These are phyloP conservation scores for Psidium friedrichsthalianum DNA, from an alignment of 345 rosid species.

Conservation along the genomic window DNA sequence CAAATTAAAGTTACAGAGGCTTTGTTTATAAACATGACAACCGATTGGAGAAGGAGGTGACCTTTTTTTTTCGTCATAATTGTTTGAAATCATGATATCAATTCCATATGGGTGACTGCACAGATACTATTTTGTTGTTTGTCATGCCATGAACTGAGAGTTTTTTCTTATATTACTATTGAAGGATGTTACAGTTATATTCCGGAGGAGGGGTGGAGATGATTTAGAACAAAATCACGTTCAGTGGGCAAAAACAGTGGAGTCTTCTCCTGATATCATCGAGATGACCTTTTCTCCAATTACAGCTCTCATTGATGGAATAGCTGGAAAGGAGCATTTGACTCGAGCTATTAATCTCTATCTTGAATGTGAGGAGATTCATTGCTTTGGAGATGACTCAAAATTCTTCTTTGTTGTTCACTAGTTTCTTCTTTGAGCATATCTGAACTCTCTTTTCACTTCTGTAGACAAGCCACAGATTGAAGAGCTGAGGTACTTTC, in stretches of 20 bases:
- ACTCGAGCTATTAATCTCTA: slow-evolving; percentile 52
- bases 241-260: slow-evolving; percentile 54
- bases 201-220: slow-evolving; percentile 73
- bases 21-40: neutral
- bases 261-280: slow-evolving; percentile 54
- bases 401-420: neutral
- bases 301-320: slow-evolving; percentile 43
- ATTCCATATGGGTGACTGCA: neutral
- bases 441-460: neutral
- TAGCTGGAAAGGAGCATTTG: slow-evolving; percentile 55
- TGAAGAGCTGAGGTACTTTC: slow-evolving; percentile 64
- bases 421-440: neutral
- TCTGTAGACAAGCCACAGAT: slow-evolving; percentile 58
- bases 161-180: neutral
- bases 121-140: neutral
- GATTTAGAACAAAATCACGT: slow-evolving; percentile 56
- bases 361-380: slow-evolving; percentile 46
- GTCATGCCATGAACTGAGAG: neutral
- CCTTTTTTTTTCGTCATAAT: neutral
- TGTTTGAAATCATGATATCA: neutral
- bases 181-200: slow-evolving; percentile 66
- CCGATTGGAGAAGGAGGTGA: neutral
- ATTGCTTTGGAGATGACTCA: neutral
- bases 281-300: slow-evolving; percentile 64
- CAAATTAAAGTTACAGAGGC: neutral